Percentiles rank a stretch among this genome's conserved stretches.
Conservation (phyloP, 2,329 filamentous ascomycete genomes). For the Daldinia sp. region DNA sequence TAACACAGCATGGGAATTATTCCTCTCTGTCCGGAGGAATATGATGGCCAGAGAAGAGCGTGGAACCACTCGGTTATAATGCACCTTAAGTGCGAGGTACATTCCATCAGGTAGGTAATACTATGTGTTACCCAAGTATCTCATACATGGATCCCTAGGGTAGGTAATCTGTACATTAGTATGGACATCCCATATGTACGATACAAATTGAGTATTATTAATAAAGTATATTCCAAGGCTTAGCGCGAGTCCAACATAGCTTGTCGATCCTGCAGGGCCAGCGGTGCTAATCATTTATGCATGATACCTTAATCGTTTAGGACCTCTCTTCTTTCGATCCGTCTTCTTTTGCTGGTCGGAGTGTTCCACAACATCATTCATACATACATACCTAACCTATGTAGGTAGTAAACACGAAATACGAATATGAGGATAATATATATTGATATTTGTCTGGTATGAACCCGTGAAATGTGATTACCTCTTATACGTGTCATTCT, state of each 20-base stretch:
- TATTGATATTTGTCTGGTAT: slow-evolving; percentile 1
- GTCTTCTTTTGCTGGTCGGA: slow-evolving; percentile 5
- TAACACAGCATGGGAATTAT: slow-evolving; percentile 21
- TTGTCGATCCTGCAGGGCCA: slow-evolving; percentile 30
- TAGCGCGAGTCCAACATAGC: slow-evolving; percentile 31
- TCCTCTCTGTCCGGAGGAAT: slow-evolving; percentile 11
- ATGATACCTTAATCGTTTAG: slow-evolving; percentile 4
- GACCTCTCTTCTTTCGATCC: slow-evolving; percentile 7
- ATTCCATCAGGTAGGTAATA: not conserved
- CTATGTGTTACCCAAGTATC: no score
- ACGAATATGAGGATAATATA: slow-evolving; percentile 1
- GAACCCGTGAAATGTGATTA: not conserved
- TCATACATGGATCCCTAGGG: no score
- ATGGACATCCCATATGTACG: not conserved
- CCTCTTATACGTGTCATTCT: not conserved
- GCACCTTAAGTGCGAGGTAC: not conserved
- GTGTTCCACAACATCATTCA: slow-evolving; percentile 6
- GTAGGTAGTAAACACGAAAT: not conserved
- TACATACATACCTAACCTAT: no score
- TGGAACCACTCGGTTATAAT: slow-evolving; percentile 25
- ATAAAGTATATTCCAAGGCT: slow-evolving; percentile 38
- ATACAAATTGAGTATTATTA: slow-evolving; percentile 30
- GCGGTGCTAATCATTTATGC: slow-evolving; percentile 26
- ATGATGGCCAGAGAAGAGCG: slow-evolving; percentile 30
- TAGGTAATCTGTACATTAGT: not conserved